A percentile compares a stretch with the other conserved stretches of the same genome.
Conservation (phyloP, 2,329 filamentous ascomycete genomes). For the Pyrenophora seminiperda region DNA sequence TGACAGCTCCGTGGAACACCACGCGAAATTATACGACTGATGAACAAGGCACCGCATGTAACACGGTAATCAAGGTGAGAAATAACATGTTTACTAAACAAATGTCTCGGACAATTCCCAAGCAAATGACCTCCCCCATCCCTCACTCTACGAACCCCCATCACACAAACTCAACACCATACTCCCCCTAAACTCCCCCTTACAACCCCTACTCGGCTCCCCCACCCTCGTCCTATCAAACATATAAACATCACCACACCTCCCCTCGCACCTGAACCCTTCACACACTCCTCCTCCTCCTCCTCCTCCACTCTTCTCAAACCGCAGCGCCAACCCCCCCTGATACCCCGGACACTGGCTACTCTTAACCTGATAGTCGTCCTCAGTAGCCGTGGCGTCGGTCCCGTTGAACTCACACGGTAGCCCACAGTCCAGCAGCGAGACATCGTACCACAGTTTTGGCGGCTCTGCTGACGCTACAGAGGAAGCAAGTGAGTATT, state of each 20-base stretch:
- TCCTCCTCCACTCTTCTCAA: constrained; percentile 4
- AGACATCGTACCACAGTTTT: constrained; percentile 22
- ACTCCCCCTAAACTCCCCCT: constrained; percentile 20
- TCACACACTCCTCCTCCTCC: constrained; percentile 6
- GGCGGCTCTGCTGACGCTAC: too few species aligned
- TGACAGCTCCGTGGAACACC: too few species aligned
- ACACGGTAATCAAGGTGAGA: too few species aligned
- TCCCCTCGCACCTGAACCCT: constrained; percentile 14
- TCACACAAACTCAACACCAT: constrained; percentile 20
- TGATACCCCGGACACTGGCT: constrained; percentile 25
- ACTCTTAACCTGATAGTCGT: constrained; percentile 12
- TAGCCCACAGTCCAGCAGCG: constrained; percentile 19
- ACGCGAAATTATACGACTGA: too few species aligned
- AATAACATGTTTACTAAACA: background rate
- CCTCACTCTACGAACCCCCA: background rate
- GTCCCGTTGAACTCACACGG: background rate
- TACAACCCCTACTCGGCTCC: constrained; percentile 22
- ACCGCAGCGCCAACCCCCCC: constrained; percentile 17
- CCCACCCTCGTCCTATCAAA: constrained; percentile 22
- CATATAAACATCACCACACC: background rate
- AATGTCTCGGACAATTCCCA: too few species aligned
- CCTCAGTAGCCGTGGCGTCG: constrained; percentile 11
- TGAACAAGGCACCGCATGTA: too few species aligned
- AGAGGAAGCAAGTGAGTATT: constrained; percentile 18
- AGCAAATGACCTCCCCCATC: background rate